These are phyloP conservation scores for Globisporangium nunn DNA, from an alignment of 352 stramenopile genomes.

Conservation along the genomic window DNA sequence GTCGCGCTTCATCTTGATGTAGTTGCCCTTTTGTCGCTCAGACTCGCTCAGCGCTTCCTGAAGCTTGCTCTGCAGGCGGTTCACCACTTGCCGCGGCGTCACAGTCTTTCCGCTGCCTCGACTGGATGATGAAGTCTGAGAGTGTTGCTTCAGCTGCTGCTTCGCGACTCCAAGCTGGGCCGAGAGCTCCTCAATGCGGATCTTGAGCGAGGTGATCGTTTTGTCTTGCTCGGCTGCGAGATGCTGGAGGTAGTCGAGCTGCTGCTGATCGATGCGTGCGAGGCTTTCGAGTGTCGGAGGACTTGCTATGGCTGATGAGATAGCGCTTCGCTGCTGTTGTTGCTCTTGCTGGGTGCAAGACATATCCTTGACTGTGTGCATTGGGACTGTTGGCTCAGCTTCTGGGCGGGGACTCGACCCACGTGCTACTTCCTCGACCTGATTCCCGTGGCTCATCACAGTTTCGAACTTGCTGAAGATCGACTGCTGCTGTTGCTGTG, in stretches of 20 bases:
- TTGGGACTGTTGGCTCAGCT: too few species aligned
- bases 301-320: background rate
- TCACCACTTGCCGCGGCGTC: constrained; percentile 18
- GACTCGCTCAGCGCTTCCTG: constrained; percentile 36
- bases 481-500: constrained; percentile 4
- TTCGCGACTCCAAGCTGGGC: constrained; percentile 12
- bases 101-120: background rate
- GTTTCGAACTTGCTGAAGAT: background rate
- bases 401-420: background rate
- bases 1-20: constrained; percentile 38
- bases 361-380: background rate
- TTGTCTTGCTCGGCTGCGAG: constrained; percentile 44
- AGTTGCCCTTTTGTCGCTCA: constrained; percentile 33
- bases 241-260: constrained; percentile 39
- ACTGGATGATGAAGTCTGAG: background rate
- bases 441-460: background rate
- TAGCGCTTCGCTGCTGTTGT: background rate
- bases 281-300: constrained; percentile 24
- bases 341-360: background rate
- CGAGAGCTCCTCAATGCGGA: constrained; percentile 35
- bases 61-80: constrained; percentile 26
- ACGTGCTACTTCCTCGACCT: background rate
- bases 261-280: constrained; percentile 30
- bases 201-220: constrained; percentile 35
- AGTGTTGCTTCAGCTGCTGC: background rate